Percentiles rank a stretch among this genome's conserved stretches.
Conservation (phyloP, 768 basidiomycete genomes). For the Russula sp. region DNA sequence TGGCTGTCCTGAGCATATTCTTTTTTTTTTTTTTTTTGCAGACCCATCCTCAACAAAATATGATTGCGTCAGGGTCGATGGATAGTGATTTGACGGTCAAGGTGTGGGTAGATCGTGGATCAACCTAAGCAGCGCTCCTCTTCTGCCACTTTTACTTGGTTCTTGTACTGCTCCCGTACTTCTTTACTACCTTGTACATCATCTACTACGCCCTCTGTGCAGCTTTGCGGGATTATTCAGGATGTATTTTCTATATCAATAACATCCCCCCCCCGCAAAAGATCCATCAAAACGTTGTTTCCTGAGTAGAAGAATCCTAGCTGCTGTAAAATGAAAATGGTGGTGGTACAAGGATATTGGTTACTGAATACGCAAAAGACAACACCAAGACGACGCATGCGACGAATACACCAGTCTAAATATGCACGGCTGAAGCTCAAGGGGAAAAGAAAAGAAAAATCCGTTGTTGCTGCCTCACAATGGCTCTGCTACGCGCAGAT, state of each 20-base stretch:
- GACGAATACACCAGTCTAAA: slow-evolving; percentile 6
- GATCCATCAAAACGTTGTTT: slow-evolving; percentile 6
- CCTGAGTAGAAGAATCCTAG: slow-evolving; percentile 3
- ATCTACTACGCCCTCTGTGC: not conserved
- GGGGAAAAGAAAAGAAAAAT: too few relatives aligned
- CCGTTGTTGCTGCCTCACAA: not conserved
- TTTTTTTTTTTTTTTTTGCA: slow-evolving; percentile 27
- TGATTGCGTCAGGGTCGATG: slow-evolving; percentile 83
- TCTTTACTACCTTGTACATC: not conserved
- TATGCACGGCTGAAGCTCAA: not conserved
- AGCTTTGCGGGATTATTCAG: not conserved
- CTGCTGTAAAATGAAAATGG: not conserved
- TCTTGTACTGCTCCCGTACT: not conserved
- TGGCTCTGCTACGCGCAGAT: slow-evolving; percentile 9
- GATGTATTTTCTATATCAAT: not conserved
- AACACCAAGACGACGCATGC: not conserved
- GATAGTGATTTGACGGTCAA: slow-evolving; percentile 77
- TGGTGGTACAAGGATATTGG: slow-evolving; percentile 18
- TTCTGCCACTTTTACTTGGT: not conserved
- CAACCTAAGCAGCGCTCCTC: not conserved
- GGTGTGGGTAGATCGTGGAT: slow-evolving; percentile 62
- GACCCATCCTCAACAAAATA: slow-evolving; percentile 83
- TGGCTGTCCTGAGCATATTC: not conserved
- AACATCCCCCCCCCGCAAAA: not conserved
- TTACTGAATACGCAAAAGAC: not conserved